phyloP scores from a whole-genome alignment of 768 basidiomycete species.

The Boletellus ananas region DNA sequence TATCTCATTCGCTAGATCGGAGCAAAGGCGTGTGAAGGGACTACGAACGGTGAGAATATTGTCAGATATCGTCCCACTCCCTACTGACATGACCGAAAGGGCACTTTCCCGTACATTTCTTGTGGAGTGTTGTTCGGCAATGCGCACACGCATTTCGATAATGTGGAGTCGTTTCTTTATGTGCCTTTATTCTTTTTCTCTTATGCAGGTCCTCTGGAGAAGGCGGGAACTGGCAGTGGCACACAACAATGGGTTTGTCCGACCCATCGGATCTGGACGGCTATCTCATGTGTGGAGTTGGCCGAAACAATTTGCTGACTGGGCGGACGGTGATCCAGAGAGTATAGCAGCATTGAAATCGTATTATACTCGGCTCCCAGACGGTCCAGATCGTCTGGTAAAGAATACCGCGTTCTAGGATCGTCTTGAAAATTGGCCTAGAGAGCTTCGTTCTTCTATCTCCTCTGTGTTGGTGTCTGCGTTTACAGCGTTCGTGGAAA shows the following conservation, averaged over 20 bases:
- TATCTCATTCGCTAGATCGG: neutral
- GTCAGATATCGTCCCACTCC: neutral
- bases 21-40: neutral
- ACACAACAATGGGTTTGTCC: neutral
- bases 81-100: neutral
- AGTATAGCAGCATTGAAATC: neutral
- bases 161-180: constrained; percentile 17
- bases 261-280: neutral
- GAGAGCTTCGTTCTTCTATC: neutral
- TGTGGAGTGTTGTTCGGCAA: constrained; percentile 1
- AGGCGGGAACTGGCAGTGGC: neutral
- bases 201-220: neutral
- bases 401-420: no score
- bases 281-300: constrained; percentile 1
- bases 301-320: neutral
- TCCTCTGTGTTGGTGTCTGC: neutral
- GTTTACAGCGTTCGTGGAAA: neutral
- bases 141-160: constrained; percentile 7
- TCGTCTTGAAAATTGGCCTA: neutral
- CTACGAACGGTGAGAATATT: constrained; percentile 1
- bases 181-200: constrained; percentile 15
- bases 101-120: constrained; percentile 13
- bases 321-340: neutral
- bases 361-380: neutral
- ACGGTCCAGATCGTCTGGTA: neutral